Base-by-base conservation (phyloP, 306 rosid species). In the Prinsepia uniflora region DNA sequence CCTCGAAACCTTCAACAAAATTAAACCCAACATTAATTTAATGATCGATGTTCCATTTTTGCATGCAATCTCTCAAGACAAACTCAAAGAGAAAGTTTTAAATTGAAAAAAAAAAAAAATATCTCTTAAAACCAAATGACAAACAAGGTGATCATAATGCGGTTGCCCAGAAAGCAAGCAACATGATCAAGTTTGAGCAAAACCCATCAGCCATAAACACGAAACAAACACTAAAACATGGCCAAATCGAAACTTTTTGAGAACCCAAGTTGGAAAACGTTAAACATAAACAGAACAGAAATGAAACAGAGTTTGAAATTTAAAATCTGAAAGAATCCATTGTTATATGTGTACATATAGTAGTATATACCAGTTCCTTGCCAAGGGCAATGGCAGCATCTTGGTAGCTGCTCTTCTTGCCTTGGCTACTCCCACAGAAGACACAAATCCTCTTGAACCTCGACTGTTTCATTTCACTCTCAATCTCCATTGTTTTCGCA, bases 391-490 rank as follows among this genome's bases (percentile, higher is more conserved):
- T 89, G 81, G 99, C 99, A 77, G 97, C 95, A 68, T 89, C 96
- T 61, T 89, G 99, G 66, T 94, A 94, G 80, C 88, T 91, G 68
- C 77, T 87, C 81, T 94, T 94, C 83, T 89, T 94, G 71, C 98
- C 98, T 64, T 86, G 98, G 81, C 98, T 94, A 83, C 98, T 94
- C 9, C 98, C 98, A 86, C 98, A 94, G 74, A 94, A 94, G 10
- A 94, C 97, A 86, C 98, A 94, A 79, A 94, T 89, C 75, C 97
- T 94, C 73, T 83, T 79, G 78, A 94, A 94, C 92, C 78, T 94
- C 40, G 98, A 94, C 79, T 68, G 84, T 77, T 87, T 94, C 97
- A 90, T 92, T 77, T 76, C 80, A 49, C 63, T 54, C 62, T 50
- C 41, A 24, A 69, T 70, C 78, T 84, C 86, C 88, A 80, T 81